Base-by-base conservation (phyloP, 1,284 basidiomycete species). In the Sporisorium scitamineum region DNA sequence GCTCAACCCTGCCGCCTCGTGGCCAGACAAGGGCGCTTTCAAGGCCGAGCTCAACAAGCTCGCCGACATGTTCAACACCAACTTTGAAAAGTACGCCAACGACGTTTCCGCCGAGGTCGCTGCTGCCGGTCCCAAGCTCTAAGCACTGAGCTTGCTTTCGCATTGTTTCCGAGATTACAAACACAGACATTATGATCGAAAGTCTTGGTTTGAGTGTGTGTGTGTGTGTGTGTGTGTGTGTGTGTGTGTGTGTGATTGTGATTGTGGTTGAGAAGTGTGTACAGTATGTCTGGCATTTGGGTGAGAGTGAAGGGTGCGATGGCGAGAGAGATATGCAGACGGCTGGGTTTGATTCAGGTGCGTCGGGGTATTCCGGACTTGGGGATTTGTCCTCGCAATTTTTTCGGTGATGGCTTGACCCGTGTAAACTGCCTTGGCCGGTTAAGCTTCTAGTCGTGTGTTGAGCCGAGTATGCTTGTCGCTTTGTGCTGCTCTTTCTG, bases 21-120 rank as follows among this genome's bases (percentile, higher is more conserved):
- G 83, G 83, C 45, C 77, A 50, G 79, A 83, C 74, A 67, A 70
- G 54, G 54, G 54, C 9, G 83, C 73, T 27, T 85, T 85, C 73
- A 68, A 76, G 54, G 45, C 54, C 44, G 82, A 85, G 71, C 51
- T 85, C 58, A 81, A 83, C 73, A 84, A 84, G 72, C 73, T 85
- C n/a, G 80, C 80, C 42, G 81, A 80, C 41, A 84, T 84, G 83
- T 85, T 85, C 76, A 71, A n/a, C 53, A 81, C 79, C 61, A 83
- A 82, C 62, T 85, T 85, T 61, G 71, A 71, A 57, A 84, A 83
- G 79, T 84, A 83, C 67, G 78, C 72, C 55, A 70, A 74, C 64
- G 80, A 85, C 61, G 83, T 85, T 48, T 66, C 66, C 14, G 66
- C 72, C 44, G 80, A 80, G 41, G 83, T 85, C 42, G 72, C 78